These are phyloP conservation scores for Coemansia sp. DNA, from an alignment of 192 early-diverging fungal genomes.

Conservation along the genomic window DNA sequence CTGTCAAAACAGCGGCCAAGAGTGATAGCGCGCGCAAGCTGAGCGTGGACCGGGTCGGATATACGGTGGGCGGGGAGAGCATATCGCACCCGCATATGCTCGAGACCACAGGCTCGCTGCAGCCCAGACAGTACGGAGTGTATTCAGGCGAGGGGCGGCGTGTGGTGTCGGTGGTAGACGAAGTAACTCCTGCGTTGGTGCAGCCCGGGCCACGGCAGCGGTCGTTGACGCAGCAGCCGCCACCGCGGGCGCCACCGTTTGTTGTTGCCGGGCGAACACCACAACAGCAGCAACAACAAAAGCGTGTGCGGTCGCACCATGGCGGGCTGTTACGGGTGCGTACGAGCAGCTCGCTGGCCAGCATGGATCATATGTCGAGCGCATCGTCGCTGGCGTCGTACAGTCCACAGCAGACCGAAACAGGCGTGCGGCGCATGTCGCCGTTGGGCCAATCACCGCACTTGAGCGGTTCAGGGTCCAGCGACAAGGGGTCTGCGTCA, in stretches of 20 bases:
- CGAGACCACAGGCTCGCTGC: not conserved
- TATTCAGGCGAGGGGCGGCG: not conserved
- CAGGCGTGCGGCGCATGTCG: not conserved
- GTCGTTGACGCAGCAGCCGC: conserved; percentile 36
- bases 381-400: conserved; percentile 9
- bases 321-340: conserved; percentile 25
- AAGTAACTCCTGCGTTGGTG: not conserved
- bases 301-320: conserved; percentile 17
- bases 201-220: conserved; percentile 23
- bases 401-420: not conserved
- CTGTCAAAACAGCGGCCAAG: conserved; percentile 39
- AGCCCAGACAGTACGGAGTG: not conserved
- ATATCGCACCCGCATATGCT: conserved; percentile 17
- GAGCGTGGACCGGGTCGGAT: not conserved
- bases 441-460: conserved; percentile 6
- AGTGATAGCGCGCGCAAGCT: not conserved
- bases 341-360: conserved; percentile 13
- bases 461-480: not conserved
- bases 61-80: not conserved
- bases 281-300: not conserved
- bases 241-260: conserved; percentile 10
- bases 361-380: conserved; percentile 12
- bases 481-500: conserved; percentile 3
- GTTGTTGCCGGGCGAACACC: conserved; percentile 10
- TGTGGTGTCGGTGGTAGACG: not conserved